Evolutionary conservation across 108 stramenopile species (phyloP).

Genomic region (Chaetoceros tenuissimus): DNA sequence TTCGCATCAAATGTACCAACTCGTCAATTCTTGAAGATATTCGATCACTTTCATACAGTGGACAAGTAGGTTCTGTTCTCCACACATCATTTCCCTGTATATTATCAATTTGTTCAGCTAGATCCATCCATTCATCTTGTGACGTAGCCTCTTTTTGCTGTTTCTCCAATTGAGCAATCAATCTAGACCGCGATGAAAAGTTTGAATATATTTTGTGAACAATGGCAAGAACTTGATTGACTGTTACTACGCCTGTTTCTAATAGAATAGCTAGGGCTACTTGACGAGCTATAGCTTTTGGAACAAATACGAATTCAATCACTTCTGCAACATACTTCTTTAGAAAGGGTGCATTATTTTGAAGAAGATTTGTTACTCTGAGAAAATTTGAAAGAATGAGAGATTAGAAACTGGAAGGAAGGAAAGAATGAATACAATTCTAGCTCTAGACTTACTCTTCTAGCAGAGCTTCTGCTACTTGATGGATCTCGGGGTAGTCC

Average conservation of each 20-base stretch:
- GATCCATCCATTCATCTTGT: constrained; percentile 86
- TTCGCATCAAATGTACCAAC: constrained; percentile 79
- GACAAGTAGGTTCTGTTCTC: constrained; percentile 66
- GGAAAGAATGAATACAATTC: too few species aligned
- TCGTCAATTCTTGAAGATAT: constrained; percentile 81
- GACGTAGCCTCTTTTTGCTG: constrained; percentile 41
- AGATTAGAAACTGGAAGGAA: too few species aligned
- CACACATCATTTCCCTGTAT: constrained; percentile 79
- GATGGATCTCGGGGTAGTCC: too few species aligned
- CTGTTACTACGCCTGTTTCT: constrained; percentile 65
- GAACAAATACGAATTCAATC: constrained; percentile 65
- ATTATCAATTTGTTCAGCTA: constrained; percentile 77
- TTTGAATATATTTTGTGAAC: constrained; percentile 41
- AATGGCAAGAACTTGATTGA: constrained; percentile 48
- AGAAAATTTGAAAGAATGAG: too few species aligned
- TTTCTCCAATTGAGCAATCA: constrained; percentile 54
- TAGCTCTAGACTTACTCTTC: too few species aligned
- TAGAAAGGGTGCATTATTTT: constrained; percentile 30
- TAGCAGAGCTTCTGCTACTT: too few species aligned
- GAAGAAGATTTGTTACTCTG: constrained; percentile 17
- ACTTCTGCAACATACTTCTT: constrained; percentile 43
- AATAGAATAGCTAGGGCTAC: constrained; percentile 56
- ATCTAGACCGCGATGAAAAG: constrained; percentile 59
- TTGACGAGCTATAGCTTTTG: constrained; percentile 57
- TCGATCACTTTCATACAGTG: constrained; percentile 70